Conservation (phyloP, 1,284 basidiomycete species). For the Fistulinella cinereoalba region DNA sequence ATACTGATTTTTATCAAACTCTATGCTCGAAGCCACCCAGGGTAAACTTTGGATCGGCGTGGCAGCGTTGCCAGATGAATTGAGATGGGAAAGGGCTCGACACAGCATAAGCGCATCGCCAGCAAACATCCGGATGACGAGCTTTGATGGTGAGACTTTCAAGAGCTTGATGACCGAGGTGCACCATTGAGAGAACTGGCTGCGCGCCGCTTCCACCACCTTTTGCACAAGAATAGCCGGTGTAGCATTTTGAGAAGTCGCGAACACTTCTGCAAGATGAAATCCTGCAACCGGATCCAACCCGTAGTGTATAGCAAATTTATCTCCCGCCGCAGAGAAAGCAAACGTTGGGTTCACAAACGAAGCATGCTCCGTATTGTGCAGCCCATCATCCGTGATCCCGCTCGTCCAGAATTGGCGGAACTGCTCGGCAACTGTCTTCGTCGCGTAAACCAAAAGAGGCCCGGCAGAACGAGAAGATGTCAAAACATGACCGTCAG, state of each 20-base stretch:
- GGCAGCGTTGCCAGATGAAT: conserved; percentile 14
- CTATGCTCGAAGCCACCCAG: conserved; percentile 37
- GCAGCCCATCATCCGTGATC: conserved; percentile 33
- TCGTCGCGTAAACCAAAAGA: conserved; percentile 23
- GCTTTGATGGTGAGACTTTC: not conserved
- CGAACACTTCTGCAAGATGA: conserved; percentile 43
- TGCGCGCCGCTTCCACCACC: conserved; percentile 17
- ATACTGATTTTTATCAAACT: conserved; percentile 39
- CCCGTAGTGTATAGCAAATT: conserved; percentile 46
- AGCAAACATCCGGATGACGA: conserved; percentile 31
- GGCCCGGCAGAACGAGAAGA: conserved; percentile 42
- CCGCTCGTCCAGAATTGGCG: conserved; percentile 44
- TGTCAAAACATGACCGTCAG: conserved; percentile 1
- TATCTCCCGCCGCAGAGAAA: conserved; percentile 41
- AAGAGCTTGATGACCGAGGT: conserved; percentile 16
- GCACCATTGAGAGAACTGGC: conserved; percentile 28
- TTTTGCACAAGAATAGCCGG: conserved; percentile 14
- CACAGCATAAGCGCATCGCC: conserved; percentile 37
- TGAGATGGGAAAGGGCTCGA: conserved; percentile 26
- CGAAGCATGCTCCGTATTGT: conserved; percentile 27
- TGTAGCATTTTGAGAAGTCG: conserved; percentile 4
- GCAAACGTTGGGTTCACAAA: conserved; percentile 48
- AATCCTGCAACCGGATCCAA: conserved; percentile 47
- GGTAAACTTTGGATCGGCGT: conserved; percentile 34
- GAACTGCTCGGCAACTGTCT: conserved; percentile 25